Conservation (phyloP, 2,329 filamentous ascomycete species). For the Trichoderma endophyticum region DNA sequence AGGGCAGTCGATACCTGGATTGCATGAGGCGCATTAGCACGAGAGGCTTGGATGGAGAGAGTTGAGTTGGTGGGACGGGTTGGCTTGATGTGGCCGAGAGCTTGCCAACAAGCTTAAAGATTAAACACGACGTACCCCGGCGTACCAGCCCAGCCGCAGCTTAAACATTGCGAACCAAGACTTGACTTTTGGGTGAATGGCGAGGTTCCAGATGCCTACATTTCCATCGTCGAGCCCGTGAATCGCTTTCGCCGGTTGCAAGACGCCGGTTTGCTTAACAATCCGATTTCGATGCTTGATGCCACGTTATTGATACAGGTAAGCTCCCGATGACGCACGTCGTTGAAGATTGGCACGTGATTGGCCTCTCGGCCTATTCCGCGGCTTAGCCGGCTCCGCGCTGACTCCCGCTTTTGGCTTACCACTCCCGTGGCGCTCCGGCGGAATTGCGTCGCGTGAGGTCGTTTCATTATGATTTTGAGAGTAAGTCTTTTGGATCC, state of each 20-base stretch:
- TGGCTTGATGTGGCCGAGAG: neutral
- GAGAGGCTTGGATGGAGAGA: neutral
- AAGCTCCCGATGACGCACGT: slow-evolving; percentile 16
- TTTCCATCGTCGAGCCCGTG: slow-evolving; percentile 9
- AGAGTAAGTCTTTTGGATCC: neutral
- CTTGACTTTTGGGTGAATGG: neutral
- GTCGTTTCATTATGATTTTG: neutral
- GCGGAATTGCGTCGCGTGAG: neutral
- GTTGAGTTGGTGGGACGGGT: neutral
- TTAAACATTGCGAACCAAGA: slow-evolving; percentile 34
- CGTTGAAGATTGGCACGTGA: slow-evolving; percentile 15
- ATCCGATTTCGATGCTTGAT: slow-evolving; percentile 14
- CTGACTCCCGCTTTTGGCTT: neutral
- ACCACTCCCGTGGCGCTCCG: neutral
- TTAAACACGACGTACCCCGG: slow-evolving; percentile 48
- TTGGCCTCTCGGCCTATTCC: neutral
- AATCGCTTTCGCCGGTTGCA: neutral
- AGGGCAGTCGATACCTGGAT: slow-evolving; percentile 74
- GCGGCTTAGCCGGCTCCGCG: slow-evolving; percentile 9
- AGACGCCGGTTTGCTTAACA: neutral
- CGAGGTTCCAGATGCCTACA: slow-evolving; percentile 7
- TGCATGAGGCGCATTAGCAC: slow-evolving; percentile 1
- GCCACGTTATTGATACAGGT: slow-evolving; percentile 20
- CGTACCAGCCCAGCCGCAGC: slow-evolving; percentile 60
- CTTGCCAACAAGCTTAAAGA: neutral